Evolutionary conservation across 2,329 filamentous ascomycete genomes (phyloP).

Genomic region (Fusarium duplospermum): DNA sequence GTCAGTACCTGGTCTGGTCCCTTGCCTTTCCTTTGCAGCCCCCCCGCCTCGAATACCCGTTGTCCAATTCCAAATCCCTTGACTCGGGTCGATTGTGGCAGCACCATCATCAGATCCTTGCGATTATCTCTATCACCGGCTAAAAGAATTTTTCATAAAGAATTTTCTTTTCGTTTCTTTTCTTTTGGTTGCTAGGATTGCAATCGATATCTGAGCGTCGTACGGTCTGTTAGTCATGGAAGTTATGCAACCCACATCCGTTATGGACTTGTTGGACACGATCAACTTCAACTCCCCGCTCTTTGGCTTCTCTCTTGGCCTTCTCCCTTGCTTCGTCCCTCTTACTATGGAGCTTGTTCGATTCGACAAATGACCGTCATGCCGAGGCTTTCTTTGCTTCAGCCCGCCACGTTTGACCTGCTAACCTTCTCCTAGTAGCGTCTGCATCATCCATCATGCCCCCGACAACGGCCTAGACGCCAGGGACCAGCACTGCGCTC

Average conservation of each 20-base stretch:
- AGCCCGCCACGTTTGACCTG: not conserved
- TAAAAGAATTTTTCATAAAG: slow-evolving; percentile 1
- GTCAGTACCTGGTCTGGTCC: not conserved
- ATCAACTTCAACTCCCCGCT: not conserved
- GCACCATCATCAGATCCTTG: slow-evolving; percentile 20
- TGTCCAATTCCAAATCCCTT: slow-evolving; percentile 16
- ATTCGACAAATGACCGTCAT: not conserved
- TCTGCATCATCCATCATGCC: not conserved
- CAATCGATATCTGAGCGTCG: not conserved
- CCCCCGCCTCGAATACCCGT: slow-evolving; percentile 20
- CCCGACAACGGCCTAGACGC: slow-evolving; percentile 23
- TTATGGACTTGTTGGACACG: not conserved
- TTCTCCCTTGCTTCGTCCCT: not conserved
- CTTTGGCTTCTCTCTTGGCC: not conserved
- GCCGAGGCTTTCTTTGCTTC: not conserved
- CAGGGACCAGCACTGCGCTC: slow-evolving; percentile 53
- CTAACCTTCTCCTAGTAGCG: not conserved
- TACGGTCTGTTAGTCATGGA: slow-evolving; percentile 1
- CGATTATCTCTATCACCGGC: slow-evolving; percentile 4
- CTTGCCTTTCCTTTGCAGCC: not conserved
- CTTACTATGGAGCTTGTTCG: not conserved
- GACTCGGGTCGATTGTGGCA: slow-evolving; percentile 14
- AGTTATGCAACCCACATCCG: not conserved
- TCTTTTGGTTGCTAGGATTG: not conserved
- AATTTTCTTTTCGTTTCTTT: not conserved